A percentile compares a stretch with the other conserved stretches of the same genome.
These are phyloP conservation scores for Albugo candida DNA, from an alignment of 352 stramenopile species.

Conservation along the genomic window DNA sequence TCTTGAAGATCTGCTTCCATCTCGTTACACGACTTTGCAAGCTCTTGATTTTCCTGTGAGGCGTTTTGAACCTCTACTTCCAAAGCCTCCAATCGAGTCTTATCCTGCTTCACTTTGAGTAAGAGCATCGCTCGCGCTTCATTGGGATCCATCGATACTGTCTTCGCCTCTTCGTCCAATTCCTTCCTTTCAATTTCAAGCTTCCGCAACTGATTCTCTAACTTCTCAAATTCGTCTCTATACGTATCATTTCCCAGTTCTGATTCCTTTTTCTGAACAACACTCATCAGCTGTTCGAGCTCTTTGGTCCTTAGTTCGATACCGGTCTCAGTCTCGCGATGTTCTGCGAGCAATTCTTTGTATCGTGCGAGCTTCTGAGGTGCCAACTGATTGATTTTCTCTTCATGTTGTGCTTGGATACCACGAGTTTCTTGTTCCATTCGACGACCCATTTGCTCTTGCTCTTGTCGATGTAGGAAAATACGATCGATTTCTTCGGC, in stretches of 20 bases:
- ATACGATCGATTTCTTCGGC: slow-evolving; percentile 76
- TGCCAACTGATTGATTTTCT: slow-evolving; percentile 78
- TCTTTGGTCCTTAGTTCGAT: slow-evolving; percentile 48
- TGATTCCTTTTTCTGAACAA: slow-evolving; percentile 53
- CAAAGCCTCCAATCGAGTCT: slow-evolving; percentile 57
- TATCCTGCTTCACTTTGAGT: slow-evolving; percentile 76
- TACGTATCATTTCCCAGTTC: slow-evolving; percentile 47
- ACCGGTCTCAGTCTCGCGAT: slow-evolving; percentile 50
- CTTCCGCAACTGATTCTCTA: slow-evolving; percentile 40
- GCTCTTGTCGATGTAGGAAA: slow-evolving; percentile 78
- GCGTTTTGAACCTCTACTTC: slow-evolving; percentile 31
- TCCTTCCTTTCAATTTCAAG: slow-evolving; percentile 61
- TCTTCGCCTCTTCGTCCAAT: slow-evolving; percentile 65
- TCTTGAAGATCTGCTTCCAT: slow-evolving; percentile 45
- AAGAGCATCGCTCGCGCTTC: slow-evolving; percentile 62
- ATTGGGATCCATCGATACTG: slow-evolving; percentile 77
- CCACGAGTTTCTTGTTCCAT: slow-evolving; percentile 65
- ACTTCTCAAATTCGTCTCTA: slow-evolving; percentile 52
- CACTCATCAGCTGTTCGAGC: slow-evolving; percentile 48
- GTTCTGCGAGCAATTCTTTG: slow-evolving; percentile 48
- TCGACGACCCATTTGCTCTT: slow-evolving; percentile 33
- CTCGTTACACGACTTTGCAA: slow-evolving; percentile 30
- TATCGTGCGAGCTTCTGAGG: slow-evolving; percentile 72
- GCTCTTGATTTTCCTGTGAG: slow-evolving; percentile 30
- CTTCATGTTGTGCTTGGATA: slow-evolving; percentile 59